Evolutionary conservation across 169 alveolate genomes (phyloP).

Genomic region (Cryptosporidium meleagridis): DNA sequence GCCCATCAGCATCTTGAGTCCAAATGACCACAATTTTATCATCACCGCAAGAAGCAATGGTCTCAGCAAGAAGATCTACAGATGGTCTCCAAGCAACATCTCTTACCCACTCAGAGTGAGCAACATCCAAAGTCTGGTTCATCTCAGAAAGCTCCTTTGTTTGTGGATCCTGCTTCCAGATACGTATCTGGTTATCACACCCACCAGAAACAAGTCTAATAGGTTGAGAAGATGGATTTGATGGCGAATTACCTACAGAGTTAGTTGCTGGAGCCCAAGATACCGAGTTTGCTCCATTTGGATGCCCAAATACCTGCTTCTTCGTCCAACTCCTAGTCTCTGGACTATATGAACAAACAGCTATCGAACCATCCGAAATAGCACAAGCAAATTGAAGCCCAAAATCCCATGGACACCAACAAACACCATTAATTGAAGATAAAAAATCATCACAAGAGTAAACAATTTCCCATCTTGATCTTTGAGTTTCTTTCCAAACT

Average conservation of each 20-base stretch:
- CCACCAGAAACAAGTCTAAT: slow-evolving; percentile 89
- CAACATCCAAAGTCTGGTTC: slow-evolving; percentile 76
- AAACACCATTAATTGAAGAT: slow-evolving; percentile 83
- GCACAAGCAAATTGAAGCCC: slow-evolving; percentile 87
- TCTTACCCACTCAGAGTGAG: slow-evolving; percentile 88
- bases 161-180: slow-evolving; percentile 84
- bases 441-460: slow-evolving; percentile 80
- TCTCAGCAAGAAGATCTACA: slow-evolving; percentile 77
- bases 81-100: slow-evolving; percentile 91
- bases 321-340: slow-evolving; percentile 81
- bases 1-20: slow-evolving; percentile 78
- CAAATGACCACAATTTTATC: slow-evolving; percentile 81
- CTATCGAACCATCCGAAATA: slow-evolving; percentile 81
- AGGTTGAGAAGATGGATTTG: slow-evolving; percentile 72
- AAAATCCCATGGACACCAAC: slow-evolving; percentile 87
- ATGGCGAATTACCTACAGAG: slow-evolving; percentile 59
- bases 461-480: slow-evolving; percentile 80
- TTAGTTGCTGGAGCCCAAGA: slow-evolving; percentile 86
- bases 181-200: slow-evolving; percentile 84
- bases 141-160: slow-evolving; percentile 78
- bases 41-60: slow-evolving; percentile 86
- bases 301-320: slow-evolving; percentile 82
- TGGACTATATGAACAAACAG: slow-evolving; percentile 77
- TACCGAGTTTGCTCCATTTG: slow-evolving; percentile 83
- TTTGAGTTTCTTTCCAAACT: slow-evolving; percentile 85